Conservation (phyloP, 495 filamentous ascomycete genomes). For the Sabuloglossum arenarium region DNA sequence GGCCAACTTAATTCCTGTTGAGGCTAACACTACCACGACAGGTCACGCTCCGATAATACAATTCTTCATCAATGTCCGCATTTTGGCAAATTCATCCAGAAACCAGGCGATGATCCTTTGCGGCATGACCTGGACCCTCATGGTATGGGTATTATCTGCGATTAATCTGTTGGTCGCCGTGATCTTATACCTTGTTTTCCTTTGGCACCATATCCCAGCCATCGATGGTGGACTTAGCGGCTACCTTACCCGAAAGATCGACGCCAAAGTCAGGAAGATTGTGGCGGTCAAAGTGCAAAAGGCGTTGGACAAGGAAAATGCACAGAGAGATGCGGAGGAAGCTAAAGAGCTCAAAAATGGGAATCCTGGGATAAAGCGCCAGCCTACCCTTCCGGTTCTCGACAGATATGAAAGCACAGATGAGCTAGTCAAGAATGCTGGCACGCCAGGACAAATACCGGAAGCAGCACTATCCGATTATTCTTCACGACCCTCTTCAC, state of each 20-base stretch:
- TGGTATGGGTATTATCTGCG: conserved; percentile 73
- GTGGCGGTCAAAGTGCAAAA: conserved; percentile 67
- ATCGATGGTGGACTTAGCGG: conserved; percentile 55
- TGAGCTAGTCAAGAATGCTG: not conserved
- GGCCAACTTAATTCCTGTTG: conserved; percentile 42
- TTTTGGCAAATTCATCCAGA: not conserved
- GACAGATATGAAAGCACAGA: not conserved
- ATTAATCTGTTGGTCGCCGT: conserved; percentile 51
- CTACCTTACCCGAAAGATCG: conserved; percentile 81
- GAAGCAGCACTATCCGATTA: not conserved
- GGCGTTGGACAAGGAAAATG: conserved; percentile 55
- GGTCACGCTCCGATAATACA: conserved; percentile 20
- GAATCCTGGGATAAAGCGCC: not conserved
- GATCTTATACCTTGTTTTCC: conserved; percentile 63
- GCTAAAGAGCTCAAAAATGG: conserved; percentile 22
- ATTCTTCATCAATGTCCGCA: conserved; percentile 14
- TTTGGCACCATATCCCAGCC: conserved; percentile 72
- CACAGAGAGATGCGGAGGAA: conserved; percentile 34
- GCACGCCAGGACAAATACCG: not conserved
- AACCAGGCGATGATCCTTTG: conserved; percentile 56
- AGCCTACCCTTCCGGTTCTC: not conserved
- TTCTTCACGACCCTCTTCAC: not conserved
- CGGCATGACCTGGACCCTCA: conserved; percentile 76
- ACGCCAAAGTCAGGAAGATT: conserved; percentile 57
- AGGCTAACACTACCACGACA: conserved; percentile 26